Base-by-base conservation (phyloP, 1,284 basidiomycete genomes). In the Rhodotorula sp. region DNA sequence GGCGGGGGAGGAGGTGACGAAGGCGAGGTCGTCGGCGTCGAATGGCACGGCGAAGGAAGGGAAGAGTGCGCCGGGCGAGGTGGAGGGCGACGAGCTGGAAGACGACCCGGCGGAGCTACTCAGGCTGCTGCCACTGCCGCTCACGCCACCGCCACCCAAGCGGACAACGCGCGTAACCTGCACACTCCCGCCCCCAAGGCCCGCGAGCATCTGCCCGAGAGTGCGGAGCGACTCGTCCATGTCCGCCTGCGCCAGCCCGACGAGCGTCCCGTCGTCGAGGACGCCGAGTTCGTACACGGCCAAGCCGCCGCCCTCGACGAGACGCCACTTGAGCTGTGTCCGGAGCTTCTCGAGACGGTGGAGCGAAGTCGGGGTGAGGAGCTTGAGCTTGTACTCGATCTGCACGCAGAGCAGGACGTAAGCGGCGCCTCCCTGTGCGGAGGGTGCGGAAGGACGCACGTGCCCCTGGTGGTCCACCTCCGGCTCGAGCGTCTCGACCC, bases 221-320 rank as follows among this genome's bases (percentile, higher is more conserved):
- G 93, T 95, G 76, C 89, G 87, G 53, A 97, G 82, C 3, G 89
- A 91, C 73, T 86, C 85, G 71, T 91, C 90, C 78, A 97, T 88
- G 80, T 95, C 90, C 2, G 83, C 81, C 37, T 88, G 85, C 0
- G 87, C 84, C 12, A 97, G 86, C 0, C 94, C 94, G 56, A 96
- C 86, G 27, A 97, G 88, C 6, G 89, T 87, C 1, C 94, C 94
- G 7, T 90, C 90, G 80, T 97, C 94, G 10, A 83, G 81, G 1
- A 97, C 89, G 25, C 94, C 94, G 27, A 97, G 87, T 80, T 96
- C 94, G 78, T 97, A 97, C 80, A 93, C 91, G 0, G 94, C 93
- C 79, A 92, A 90, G 9, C 94, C 94, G 8, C 91, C 89, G 25
- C 94, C 94, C 81, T 96, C 91, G 62, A 94, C 88, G 8, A 97